Evolutionary conservation across 441 rosid species (phyloP).

Genomic region (Croton setiger): DNA sequence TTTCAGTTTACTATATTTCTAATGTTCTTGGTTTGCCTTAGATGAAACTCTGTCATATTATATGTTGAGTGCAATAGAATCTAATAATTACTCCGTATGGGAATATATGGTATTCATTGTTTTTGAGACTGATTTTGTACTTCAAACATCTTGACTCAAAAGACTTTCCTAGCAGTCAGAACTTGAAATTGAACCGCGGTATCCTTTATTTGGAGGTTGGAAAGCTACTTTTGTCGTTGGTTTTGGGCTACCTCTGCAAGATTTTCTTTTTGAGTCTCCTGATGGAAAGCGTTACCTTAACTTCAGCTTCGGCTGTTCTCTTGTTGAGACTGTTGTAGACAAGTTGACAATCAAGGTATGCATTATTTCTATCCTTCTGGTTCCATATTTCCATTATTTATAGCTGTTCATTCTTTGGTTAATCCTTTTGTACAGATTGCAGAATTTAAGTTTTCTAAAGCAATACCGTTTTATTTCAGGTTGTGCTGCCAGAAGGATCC

Average conservation of each 20-base stretch:
- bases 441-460: conserved; percentile 18
- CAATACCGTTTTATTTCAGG: conserved; percentile 43
- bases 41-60: not conserved
- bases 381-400: conserved; percentile 12
- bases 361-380: conserved; percentile 19
- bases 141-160: conserved; percentile 14
- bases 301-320: conserved; percentile 95
- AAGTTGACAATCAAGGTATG: conserved; percentile 83
- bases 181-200: conserved; percentile 92
- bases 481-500: conserved; percentile 95
- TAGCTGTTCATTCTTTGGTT: conserved; percentile 10
- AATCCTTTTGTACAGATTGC: conserved; percentile 8
- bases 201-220: conserved; percentile 99
- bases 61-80: conserved; percentile 6
- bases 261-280: conserved; percentile 79
- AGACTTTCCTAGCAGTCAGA: conserved; percentile 67
- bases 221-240: conserved; percentile 88
- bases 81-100: not conserved
- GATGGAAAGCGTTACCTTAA: conserved; percentile 94
- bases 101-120: conserved; percentile 5
- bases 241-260: conserved; percentile 85
- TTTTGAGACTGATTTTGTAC: conserved; percentile 4
- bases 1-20: not conserved
- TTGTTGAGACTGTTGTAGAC: conserved; percentile 80
- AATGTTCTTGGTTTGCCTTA: not conserved